Evolutionary conservation across 441 rosid genomes (phyloP).

Genomic region (Brassica hybrid): DNA sequence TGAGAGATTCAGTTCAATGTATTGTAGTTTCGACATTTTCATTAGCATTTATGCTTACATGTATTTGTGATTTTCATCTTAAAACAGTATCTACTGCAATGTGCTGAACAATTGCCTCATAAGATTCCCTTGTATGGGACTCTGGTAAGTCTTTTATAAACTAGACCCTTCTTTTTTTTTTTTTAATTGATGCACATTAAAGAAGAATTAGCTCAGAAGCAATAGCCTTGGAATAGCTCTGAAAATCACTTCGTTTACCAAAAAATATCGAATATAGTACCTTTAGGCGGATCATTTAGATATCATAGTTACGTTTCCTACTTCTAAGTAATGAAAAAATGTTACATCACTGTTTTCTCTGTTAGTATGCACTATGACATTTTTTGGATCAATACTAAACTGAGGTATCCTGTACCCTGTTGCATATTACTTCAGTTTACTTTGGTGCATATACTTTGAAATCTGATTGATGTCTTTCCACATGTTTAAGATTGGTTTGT

Average conservation of each 20-base stretch:
- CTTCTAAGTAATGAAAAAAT: background rate
- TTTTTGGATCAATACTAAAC: background rate
- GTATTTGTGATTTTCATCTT: constrained; percentile 27
- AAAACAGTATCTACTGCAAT: constrained; percentile 78
- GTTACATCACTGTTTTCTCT: background rate
- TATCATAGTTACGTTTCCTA: too few species aligned
- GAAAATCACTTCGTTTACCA: too few species aligned
- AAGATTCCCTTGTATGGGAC: constrained; percentile 90
- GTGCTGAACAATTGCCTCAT: constrained; percentile 95
- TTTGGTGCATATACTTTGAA: constrained; percentile 1
- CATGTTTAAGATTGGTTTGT: constrained; percentile 69
- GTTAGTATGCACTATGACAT: background rate
- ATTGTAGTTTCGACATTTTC: background rate
- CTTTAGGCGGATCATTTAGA: too few species aligned
- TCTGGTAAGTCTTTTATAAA: constrained; percentile 61
- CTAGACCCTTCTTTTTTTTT: background rate
- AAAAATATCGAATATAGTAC: too few species aligned
- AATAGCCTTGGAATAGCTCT: too few species aligned
- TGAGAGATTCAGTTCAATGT: background rate
- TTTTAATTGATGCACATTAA: too few species aligned
- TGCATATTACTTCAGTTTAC: background rate
- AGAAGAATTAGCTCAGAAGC: too few species aligned
- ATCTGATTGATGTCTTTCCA: constrained; percentile 32
- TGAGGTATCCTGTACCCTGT: constrained; percentile 14
- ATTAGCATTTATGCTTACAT: background rate